Conservation (phyloP, 1,284 basidiomycete genomes). For the Cryptococcus wingfieldii region DNA sequence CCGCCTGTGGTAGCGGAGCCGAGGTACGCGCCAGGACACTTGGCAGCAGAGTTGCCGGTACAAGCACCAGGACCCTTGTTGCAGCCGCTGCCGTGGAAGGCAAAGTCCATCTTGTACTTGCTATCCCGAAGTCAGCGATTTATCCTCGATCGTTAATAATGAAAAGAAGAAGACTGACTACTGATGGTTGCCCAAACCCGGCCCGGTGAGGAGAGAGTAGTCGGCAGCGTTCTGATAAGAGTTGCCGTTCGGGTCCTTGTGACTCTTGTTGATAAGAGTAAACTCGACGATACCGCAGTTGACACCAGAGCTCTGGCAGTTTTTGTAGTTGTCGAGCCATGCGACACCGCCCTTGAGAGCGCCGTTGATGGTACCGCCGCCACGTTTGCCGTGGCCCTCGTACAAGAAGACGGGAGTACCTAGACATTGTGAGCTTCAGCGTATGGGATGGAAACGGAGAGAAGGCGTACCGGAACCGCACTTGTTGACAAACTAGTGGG, state of each 20-base stretch:
- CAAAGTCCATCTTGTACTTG: conserved; percentile 21
- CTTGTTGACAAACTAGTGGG: conserved; percentile 17
- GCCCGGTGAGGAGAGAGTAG: conserved; percentile 16
- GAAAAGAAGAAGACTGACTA: conserved; percentile 5
- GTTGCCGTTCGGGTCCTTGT: conserved; percentile 11
- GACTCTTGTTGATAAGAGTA: conserved; percentile 2
- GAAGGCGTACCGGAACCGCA: conserved; percentile 5
- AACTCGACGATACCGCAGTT: conserved; percentile 29
- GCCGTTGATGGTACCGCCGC: conserved; percentile 12
- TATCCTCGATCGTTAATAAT: background rate
- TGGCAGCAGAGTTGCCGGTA: conserved; percentile 7
- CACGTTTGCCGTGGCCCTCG: background rate
- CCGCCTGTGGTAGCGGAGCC: conserved; percentile 17
- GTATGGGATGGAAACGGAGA: too few species aligned
- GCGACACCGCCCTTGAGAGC: conserved; percentile 20
- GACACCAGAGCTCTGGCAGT: conserved; percentile 16
- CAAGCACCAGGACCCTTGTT: conserved; percentile 5
- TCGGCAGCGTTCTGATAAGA: conserved; percentile 14
- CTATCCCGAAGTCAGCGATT: background rate
- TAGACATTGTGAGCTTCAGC: background rate
- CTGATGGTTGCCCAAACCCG: conserved; percentile 11
- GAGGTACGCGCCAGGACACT: conserved; percentile 19
- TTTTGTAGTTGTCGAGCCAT: conserved; percentile 12
- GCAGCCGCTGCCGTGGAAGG: background rate
- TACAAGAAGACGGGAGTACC: conserved; percentile 16